Base-by-base conservation (phyloP, 768 basidiomycete genomes). In the Boletus speciosus region DNA sequence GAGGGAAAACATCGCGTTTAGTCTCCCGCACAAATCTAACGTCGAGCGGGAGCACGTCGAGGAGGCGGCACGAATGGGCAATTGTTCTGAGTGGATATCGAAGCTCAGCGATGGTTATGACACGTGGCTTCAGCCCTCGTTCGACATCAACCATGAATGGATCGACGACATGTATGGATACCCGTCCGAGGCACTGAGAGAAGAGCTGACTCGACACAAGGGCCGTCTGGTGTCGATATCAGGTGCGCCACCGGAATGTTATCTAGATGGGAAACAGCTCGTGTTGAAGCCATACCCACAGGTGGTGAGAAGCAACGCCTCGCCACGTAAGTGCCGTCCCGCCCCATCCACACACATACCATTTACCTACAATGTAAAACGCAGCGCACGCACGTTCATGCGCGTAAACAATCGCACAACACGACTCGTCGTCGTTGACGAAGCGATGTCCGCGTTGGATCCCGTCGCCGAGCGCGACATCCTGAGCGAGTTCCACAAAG, bases 381-480 rank as follows among this genome's bases (percentile, higher is more conserved):
- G 10, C 49, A 80, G 80, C 27, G 75, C 79, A 14, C 78, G 79
- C 8, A 72, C 72, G 8, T 80, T 79, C 52, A 77, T 78, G 74
- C 66, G 76, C 36, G 45, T 67, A 1, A 41, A 60, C 16, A 37
- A 63, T 23, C 68, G 29, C 47, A 55, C 75, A 2, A 71, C 78
- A 27, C 75, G 72, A 29, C 75, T 84, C 10, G 68, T 84, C 16
- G 74, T 80, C 3, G 74, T 80, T 2, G 84, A 86, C 55, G 83
- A 85, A 61, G 82, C 83, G 0, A 82, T 75, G 37, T 81, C 82
- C 0, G 76, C 80, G 3, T 58, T 84, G 38, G 84, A 85, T 49
- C 76, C 85, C 10, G 66, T 78, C 41, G 78, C 74, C 0, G 85
- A 86, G 62, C 74, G 71, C 14, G 67, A 75, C 1, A 68, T 85